Percentiles rank a stretch among this genome's conserved stretches.
phyloP scores from a whole-genome alignment of 192 early-diverging fungal species.

The Gigaspora rosea region DNA sequence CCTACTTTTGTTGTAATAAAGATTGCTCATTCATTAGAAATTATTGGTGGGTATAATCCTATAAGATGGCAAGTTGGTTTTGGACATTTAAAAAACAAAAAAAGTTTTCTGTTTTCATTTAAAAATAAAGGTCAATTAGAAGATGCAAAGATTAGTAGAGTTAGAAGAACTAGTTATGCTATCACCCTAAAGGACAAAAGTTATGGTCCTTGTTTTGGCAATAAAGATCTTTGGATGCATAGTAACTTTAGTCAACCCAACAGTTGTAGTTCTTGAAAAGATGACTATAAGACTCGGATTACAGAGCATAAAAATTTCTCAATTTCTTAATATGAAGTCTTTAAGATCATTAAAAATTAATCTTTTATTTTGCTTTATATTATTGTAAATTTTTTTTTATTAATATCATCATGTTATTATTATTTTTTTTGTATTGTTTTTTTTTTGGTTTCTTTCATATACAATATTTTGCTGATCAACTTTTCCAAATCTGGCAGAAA shows the following conservation, averaged over 20 bases:
- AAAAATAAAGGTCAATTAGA: no score
- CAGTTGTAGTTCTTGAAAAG: conserved; percentile 15
- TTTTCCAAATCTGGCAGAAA: no score
- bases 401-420: no score
- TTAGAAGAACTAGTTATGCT: no score
- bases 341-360: conserved; percentile 6
- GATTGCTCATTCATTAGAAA: background rate
- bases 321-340: conserved; percentile 1
- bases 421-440: no score
- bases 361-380: no score
- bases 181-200: no score
- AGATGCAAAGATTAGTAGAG: no score
- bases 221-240: conserved; percentile 18
- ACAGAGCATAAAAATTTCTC: background rate
- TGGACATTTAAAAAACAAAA: background rate
- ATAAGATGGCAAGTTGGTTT: conserved; percentile 7
- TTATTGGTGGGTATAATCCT: conserved; percentile 32
- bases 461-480: no score
- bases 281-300: conserved; percentile 9
- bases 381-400: no score
- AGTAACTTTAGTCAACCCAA: background rate
- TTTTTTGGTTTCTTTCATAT: no score
- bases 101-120: conserved; percentile 14
- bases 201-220: no score
- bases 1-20: conserved; percentile 16